phyloP scores from a whole-genome alignment of 768 basidiomycete genomes.

The Agaricus blazei region DNA sequence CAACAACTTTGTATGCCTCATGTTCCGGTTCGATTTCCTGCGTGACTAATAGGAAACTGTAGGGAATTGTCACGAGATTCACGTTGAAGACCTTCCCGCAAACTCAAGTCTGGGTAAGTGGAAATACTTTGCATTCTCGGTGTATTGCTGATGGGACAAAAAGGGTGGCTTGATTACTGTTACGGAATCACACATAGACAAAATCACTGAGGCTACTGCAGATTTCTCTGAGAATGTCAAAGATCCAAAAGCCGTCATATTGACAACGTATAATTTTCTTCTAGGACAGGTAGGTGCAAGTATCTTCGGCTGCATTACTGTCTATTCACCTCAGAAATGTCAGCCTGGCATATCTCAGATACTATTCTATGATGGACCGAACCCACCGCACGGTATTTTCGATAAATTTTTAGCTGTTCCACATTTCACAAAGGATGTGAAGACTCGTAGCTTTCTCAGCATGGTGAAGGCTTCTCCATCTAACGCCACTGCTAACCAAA shows the following conservation, averaged over 20 bases:
- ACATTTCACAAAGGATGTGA: constrained; percentile 29
- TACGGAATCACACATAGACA: constrained; percentile 17
- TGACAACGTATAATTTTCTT: constrained; percentile 40
- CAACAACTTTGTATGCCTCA: constrained; percentile 47
- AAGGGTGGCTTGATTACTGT: constrained; percentile 49
- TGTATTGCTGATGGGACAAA: neutral
- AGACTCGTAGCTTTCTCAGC: constrained; percentile 34
- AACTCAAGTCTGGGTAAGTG: constrained; percentile 52
- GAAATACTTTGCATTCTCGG: neutral
- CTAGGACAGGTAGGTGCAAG: constrained; percentile 10
- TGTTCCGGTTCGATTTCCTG: neutral
- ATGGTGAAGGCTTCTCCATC: constrained; percentile 34
- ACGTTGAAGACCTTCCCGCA: constrained; percentile 52
- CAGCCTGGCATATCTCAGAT: constrained; percentile 21
- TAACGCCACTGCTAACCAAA: constrained; percentile 24
- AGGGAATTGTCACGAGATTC: constrained; percentile 58
- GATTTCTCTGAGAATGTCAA: constrained; percentile 36
- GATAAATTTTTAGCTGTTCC: constrained; percentile 48
- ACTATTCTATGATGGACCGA: constrained; percentile 57
- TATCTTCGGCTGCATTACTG: neutral
- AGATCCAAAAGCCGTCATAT: constrained; percentile 49
- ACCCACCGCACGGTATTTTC: constrained; percentile 42
- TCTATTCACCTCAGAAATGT: neutral
- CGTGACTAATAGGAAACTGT: constrained; percentile 8
- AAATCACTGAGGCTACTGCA: constrained; percentile 29